A percentile compares a stretch with the other conserved stretches of the same genome.
Conservation (phyloP, 139 green algal species). For the Chlamydomonas schloesseri region DNA sequence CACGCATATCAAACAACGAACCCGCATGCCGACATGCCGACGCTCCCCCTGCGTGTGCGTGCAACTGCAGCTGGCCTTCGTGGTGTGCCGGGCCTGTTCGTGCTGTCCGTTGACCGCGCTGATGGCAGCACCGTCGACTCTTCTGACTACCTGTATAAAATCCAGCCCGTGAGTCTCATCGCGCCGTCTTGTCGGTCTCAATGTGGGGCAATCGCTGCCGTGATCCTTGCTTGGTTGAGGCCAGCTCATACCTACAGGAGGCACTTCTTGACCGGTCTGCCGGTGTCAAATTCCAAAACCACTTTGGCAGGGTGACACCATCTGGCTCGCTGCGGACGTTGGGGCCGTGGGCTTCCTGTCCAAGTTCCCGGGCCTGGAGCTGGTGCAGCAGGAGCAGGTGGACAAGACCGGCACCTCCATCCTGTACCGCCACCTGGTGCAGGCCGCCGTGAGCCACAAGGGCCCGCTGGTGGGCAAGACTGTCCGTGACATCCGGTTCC, state of each 20-base stretch:
- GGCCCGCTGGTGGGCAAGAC: slow-evolving; percentile 41
- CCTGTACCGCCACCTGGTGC: slow-evolving; percentile 46
- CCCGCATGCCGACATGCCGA: too few relatives aligned
- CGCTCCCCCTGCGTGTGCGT: too few relatives aligned
- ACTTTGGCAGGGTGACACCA: slow-evolving; percentile 65
- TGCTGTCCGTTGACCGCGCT: slow-evolving; percentile 11
- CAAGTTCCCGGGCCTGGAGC: slow-evolving; percentile 43
- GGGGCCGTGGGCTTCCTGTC: slow-evolving; percentile 41
- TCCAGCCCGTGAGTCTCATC: background rate
- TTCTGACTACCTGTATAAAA: slow-evolving; percentile 33
- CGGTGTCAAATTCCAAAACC: too few relatives aligned
- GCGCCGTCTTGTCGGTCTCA: background rate
- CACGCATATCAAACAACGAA: too few relatives aligned
- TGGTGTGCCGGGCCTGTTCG: slow-evolving; percentile 43
- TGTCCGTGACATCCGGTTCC: slow-evolving; percentile 76
- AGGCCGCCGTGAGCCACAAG: slow-evolving; percentile 43
- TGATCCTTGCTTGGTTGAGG: too few relatives aligned
- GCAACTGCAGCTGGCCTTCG: slow-evolving; percentile 39
- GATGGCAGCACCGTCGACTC: slow-evolving; percentile 14
- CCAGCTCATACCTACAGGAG: too few relatives aligned
- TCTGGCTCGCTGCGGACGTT: slow-evolving; percentile 77
- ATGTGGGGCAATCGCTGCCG: too few relatives aligned
- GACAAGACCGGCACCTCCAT: slow-evolving; percentile 43
- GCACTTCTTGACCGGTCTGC: too few relatives aligned
- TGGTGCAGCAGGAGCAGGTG: slow-evolving; percentile 42